Percentiles rank a stretch among this genome's conserved stretches.
Conservation (phyloP, 106 monocot species). For the Allium fistulosum region DNA sequence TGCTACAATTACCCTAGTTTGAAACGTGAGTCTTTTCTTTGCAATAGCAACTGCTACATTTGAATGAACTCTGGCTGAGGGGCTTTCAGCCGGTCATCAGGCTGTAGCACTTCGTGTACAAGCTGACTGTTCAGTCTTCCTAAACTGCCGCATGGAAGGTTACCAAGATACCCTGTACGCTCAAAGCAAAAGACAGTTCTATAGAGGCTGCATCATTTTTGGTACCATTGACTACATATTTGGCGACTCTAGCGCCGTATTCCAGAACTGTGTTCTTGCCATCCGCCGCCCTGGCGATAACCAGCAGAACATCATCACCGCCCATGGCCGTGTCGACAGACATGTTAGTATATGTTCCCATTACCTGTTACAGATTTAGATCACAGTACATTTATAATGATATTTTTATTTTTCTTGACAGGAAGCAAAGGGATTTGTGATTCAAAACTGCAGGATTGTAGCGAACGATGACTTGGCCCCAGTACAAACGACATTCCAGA, state of each 20-base stretch:
- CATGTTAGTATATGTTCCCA: too few species aligned
- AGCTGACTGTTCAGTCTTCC: constrained; percentile 54
- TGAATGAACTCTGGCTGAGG: too few species aligned
- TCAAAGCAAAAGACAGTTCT: constrained; percentile 61
- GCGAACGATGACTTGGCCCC: constrained; percentile 31
- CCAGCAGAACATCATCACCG: constrained; percentile 77
- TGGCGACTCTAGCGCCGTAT: constrained; percentile 73
- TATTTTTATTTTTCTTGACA: neutral
- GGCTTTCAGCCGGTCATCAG: constrained; percentile 52
- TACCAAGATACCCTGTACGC: constrained; percentile 83
- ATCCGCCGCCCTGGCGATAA: constrained; percentile 54
- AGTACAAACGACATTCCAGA: constrained; percentile 19
- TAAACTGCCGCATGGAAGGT: constrained; percentile 60
- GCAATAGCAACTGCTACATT: too few species aligned
- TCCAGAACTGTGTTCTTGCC: constrained; percentile 67
- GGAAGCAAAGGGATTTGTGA: constrained; percentile 62
- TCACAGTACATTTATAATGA: too few species aligned
- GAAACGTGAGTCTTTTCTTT: too few species aligned
- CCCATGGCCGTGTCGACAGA: constrained; percentile 60
- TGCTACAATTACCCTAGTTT: too few species aligned
- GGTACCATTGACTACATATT: constrained; percentile 96
- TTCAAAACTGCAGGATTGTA: constrained; percentile 58
- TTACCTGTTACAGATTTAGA: too few species aligned
- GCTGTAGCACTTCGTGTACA: constrained; percentile 62
- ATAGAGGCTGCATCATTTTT: constrained; percentile 70